These are phyloP conservation scores for Pseudoperonospora humuli DNA, from an alignment of 352 stramenopile genomes.

Conservation along the genomic window DNA sequence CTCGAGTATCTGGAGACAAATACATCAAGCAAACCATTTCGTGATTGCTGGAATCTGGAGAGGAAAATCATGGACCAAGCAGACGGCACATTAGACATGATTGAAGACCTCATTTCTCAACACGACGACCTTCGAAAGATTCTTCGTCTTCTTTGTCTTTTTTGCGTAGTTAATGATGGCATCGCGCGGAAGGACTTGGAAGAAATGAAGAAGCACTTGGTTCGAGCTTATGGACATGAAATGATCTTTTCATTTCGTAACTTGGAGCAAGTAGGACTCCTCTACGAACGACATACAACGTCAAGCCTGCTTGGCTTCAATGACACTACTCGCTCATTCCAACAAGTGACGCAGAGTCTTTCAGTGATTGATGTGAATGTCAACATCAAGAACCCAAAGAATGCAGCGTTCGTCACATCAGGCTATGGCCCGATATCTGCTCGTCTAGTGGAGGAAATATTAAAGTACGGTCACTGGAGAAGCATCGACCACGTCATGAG, in stretches of 20 bases:
- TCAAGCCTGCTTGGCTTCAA: conserved; percentile 2
- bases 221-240: conserved; percentile 67
- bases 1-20: too few relatives aligned
- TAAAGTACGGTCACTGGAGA: conserved; percentile 43
- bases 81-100: too few relatives aligned
- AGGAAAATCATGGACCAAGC: too few relatives aligned
- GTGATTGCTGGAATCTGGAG: too few relatives aligned
- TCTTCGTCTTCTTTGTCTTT: too few relatives aligned
- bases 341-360: too few relatives aligned
- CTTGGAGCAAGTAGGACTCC: conserved; percentile 40
- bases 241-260: conserved; percentile 65
- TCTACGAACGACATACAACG: too few relatives aligned
- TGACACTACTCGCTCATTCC: conserved; percentile 20
- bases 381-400: conserved; percentile 43
- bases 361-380: conserved; percentile 50
- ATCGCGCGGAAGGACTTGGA: conserved; percentile 28
- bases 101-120: too few relatives aligned
- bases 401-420: conserved; percentile 58
- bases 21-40: too few relatives aligned
- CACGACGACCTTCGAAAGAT: too few relatives aligned
- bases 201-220: conserved; percentile 45
- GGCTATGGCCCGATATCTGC: conserved; percentile 67
- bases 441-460: conserved; percentile 56
- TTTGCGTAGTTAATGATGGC: too few relatives aligned
- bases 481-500: conserved; percentile 41